Evolutionary conservation across 148 eudicot genomes (phyloP), one percentile per base, ranked within the genome.

Genomic region (Nepenthes gracilis): DNA sequence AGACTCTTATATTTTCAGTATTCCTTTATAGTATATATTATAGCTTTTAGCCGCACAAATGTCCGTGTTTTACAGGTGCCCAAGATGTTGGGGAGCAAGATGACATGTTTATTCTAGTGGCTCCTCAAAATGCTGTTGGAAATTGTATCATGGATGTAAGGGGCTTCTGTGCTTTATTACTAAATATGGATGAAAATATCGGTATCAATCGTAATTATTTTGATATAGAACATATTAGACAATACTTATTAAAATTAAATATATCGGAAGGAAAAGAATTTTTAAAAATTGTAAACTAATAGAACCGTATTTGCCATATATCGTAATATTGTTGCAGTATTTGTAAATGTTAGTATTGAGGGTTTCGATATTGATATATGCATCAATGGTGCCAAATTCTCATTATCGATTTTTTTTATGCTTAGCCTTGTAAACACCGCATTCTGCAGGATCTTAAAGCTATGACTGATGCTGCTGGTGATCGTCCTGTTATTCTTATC

Each of bases 51-150:
- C 45, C 1, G 45, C 1, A 40, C 45, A 40, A 40, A 3, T 40
- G 36, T 55, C 58, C 10, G 11, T 49, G 12, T 7, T 57, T 52
- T 64, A 67, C 73, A 93, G 98, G 96, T 70, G 95, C 72, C 65
- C 75, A 77, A 54, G 99, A 93, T 74, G 99, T 93, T 45, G 85
- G 71, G 35, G 95, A 93, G 64, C 79, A 79, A 67, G 99, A 93
- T 83, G 99, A 86, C 72, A 79, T 93, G 70, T 93, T 84, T 63
- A 88, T 93, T 65, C 78, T 93, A 63, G 91, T 93, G 69, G 99
- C 99, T 75, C 99, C 99, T 35, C 99, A 93, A 72, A 93, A 93
- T 84, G 99, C 99, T 14, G 82, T 93, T 53, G 99, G 99, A 62
- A 93, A 93, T 74, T 93, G 99, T 61, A 93, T 93, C 52, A 89